phyloP scores from a whole-genome alignment of 129 eudicot genomes.

The Arctium lappa region DNA sequence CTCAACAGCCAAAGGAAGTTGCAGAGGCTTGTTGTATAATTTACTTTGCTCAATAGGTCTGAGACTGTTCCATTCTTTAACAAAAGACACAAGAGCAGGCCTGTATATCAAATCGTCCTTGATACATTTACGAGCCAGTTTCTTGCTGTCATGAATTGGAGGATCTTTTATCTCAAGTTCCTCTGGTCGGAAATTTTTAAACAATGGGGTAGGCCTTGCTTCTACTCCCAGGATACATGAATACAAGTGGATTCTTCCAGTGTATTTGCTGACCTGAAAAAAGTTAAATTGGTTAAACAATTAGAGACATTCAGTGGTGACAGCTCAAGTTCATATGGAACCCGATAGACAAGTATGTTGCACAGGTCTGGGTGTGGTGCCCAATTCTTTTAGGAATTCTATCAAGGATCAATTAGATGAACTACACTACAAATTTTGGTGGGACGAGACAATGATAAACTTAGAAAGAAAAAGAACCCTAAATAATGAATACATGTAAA shows the following conservation, averaged over 20 bases:
- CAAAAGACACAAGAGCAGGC: slow-evolving; percentile 54
- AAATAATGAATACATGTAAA: neutral
- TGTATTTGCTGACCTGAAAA: slow-evolving; percentile 85
- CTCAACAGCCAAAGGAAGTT: slow-evolving; percentile 82
- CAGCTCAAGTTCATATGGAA: neutral
- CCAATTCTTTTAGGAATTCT: neutral
- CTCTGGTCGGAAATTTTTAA: slow-evolving; percentile 69
- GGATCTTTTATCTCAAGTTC: slow-evolving; percentile 47
- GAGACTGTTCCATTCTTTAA: slow-evolving; percentile 74
- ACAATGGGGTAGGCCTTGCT: slow-evolving; percentile 72
- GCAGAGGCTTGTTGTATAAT: slow-evolving; percentile 72
- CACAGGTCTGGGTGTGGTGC: neutral
- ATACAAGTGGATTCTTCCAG: slow-evolving; percentile 93
- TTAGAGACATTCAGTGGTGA: neutral
- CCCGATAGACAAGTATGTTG: neutral
- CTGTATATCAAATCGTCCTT: slow-evolving; percentile 43
- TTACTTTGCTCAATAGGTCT: slow-evolving; percentile 68
- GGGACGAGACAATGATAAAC: neutral
- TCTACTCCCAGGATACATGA: slow-evolving; percentile 64
- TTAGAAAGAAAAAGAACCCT: neutral
- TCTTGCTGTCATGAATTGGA: slow-evolving; percentile 27
- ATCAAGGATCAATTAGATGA: neutral
- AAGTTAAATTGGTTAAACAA: neutral
- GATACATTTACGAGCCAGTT: slow-evolving; percentile 18
- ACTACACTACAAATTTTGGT: neutral